A percentile compares a stretch with the other conserved stretches of the same genome.
phyloP scores from a whole-genome alignment of 2,329 filamentous ascomycete species.

The Fusarium citri region DNA sequence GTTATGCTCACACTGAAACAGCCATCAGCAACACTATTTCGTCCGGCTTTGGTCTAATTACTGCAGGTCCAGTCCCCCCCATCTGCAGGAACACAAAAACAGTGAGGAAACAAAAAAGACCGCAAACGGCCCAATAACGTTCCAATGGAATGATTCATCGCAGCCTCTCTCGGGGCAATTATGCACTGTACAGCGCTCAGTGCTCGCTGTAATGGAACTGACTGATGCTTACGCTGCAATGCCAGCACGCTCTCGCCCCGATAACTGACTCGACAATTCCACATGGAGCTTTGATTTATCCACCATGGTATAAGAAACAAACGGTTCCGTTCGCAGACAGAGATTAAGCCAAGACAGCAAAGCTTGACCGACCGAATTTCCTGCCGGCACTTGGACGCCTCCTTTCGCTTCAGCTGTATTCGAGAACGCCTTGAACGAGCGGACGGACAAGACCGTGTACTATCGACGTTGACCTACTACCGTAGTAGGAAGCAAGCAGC shows the following conservation, averaged over 20 bases:
- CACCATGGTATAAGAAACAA: slow-evolving; percentile 24
- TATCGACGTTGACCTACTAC: neutral
- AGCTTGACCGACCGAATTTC: slow-evolving; percentile 10
- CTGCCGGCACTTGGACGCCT: slow-evolving; percentile 19
- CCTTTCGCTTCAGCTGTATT: slow-evolving; percentile 15
- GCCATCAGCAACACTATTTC: slow-evolving; percentile 21
- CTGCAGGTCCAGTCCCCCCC: slow-evolving; percentile 27
- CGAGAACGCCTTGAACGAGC: slow-evolving; percentile 14
- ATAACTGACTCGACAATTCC: slow-evolving; percentile 33
- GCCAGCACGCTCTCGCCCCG: slow-evolving; percentile 1
- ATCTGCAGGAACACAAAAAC: slow-evolving; percentile 34
- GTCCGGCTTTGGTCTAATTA: slow-evolving; percentile 20
- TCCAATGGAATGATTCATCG: slow-evolving; percentile 15
- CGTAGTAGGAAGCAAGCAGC: neutral
- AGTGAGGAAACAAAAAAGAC: slow-evolving; percentile 20
- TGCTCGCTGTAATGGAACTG: neutral
- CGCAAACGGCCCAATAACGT: slow-evolving; percentile 29
- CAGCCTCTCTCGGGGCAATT: neutral
- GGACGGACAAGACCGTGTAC: slow-evolving; percentile 16
- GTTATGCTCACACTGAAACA: slow-evolving; percentile 36
- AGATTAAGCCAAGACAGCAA: slow-evolving; percentile 26
- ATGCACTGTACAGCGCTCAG: neutral
- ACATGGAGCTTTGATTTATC: slow-evolving; percentile 13
- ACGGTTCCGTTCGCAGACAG: slow-evolving; percentile 17
- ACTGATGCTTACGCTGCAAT: slow-evolving; percentile 6